phyloP scores from a whole-genome alignment of 768 basidiomycete species.

The Pulveroboletus sp. region DNA sequence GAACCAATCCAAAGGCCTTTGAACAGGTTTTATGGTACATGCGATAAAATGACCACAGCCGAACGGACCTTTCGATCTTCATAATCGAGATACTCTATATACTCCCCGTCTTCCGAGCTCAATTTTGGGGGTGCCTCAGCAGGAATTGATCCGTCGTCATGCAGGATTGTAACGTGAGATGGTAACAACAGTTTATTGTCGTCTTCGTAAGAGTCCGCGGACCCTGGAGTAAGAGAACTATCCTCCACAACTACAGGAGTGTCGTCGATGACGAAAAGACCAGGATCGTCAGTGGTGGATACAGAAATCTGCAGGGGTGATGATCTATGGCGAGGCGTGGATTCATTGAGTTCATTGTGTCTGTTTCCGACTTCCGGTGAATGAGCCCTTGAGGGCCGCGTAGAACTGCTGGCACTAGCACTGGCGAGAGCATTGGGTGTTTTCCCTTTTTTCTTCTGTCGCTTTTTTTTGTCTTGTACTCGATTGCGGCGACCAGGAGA shows the following conservation, averaged over 20 bases:
- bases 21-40: background rate
- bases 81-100: constrained; percentile 76
- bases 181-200: constrained; percentile 49
- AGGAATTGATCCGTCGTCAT: constrained; percentile 30
- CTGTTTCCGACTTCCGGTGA: constrained; percentile 12
- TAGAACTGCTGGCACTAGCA: constrained; percentile 14
- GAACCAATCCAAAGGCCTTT: constrained; percentile 46
- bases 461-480: constrained; percentile 18
- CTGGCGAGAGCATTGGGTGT: constrained; percentile 14
- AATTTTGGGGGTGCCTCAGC: constrained; percentile 39
- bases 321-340: constrained; percentile 33
- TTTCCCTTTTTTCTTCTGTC: constrained; percentile 27
- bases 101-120: constrained; percentile 54
- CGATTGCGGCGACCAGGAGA: constrained; percentile 1
- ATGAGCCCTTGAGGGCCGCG: constrained; percentile 16
- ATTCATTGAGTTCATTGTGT: constrained; percentile 1
- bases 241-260: constrained; percentile 29
- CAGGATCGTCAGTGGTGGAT: constrained; percentile 13
- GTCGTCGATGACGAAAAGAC: constrained; percentile 50
- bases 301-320: constrained; percentile 25
- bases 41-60: background rate
- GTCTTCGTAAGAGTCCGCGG: constrained; percentile 17
- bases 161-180: constrained; percentile 59
- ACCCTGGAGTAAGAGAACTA: constrained; percentile 5
- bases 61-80: constrained; percentile 54